Evolutionary conservation across 257 asterid genomes (phyloP).

Genomic region (Lavandula angustifolia): DNA sequence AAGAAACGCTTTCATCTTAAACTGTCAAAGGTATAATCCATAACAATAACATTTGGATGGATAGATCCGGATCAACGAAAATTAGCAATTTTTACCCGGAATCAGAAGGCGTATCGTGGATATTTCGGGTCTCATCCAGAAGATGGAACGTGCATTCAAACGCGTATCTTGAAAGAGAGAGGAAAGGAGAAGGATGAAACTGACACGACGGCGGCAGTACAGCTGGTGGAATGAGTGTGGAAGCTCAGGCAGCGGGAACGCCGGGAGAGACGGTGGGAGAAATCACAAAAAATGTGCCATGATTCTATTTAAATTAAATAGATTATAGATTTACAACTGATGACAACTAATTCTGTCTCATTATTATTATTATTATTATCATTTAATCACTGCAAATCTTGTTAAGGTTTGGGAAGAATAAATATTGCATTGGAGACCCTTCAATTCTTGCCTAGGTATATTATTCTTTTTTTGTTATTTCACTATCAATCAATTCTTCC

Average conservation of each 20-base stretch:
- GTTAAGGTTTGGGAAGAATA: slow-evolving; percentile 18
- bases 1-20: slow-evolving; percentile 13
- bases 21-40: not conserved
- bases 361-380: not conserved
- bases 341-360: not conserved
- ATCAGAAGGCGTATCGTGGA: slow-evolving; percentile 14
- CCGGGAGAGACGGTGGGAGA: slow-evolving; percentile 15
- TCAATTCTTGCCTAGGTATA: too few relatives aligned
- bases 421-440: slow-evolving; percentile 14
- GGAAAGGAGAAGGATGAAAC: not conserved
- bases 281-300: not conserved
- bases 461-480: too few relatives aligned
- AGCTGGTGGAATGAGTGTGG: slow-evolving; percentile 31
- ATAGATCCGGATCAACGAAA: slow-evolving; percentile 25
- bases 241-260: not conserved
- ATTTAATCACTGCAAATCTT: slow-evolving; percentile 4
- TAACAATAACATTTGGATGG: not conserved
- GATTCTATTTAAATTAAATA: slow-evolving; percentile 14
- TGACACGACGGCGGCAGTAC: slow-evolving; percentile 10
- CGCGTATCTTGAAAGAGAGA: not conserved
- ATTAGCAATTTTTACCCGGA: slow-evolving; percentile 11
- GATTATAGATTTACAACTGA: not conserved
- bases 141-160: slow-evolving; percentile 20
- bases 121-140: slow-evolving; percentile 7
- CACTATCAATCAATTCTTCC: too few relatives aligned